These are phyloP conservation scores for Carex cristatella DNA, from an alignment of 176 grass and related monocot genomes.

Conservation along the genomic window DNA sequence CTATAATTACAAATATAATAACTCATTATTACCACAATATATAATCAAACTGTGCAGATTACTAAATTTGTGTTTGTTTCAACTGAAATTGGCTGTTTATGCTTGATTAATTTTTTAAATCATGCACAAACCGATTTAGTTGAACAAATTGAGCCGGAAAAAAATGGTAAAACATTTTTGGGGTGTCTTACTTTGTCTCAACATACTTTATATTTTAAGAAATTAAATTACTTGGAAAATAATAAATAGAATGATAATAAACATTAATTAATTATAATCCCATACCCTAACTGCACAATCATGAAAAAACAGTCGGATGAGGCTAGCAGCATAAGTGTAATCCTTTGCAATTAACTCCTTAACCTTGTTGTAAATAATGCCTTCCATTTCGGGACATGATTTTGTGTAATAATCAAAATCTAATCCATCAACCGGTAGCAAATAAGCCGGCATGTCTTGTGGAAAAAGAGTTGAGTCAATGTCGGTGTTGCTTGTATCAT, in stretches of 20 bases:
- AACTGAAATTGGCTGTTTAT: neutral
- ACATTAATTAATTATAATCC: neutral
- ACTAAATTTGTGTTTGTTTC: neutral
- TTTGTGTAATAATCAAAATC: conserved; percentile 45
- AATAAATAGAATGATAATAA: no score
- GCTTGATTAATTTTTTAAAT: neutral
- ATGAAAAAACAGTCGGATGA: conserved; percentile 41
- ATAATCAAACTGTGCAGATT: neutral
- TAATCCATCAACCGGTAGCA: conserved; percentile 23
- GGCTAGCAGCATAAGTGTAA: conserved; percentile 32
- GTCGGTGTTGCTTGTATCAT: neutral
- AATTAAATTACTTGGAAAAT: no score
- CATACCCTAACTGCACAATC: conserved; percentile 47
- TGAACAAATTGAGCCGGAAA: neutral
- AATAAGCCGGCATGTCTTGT: conserved; percentile 8
- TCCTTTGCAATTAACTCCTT: conserved; percentile 45
- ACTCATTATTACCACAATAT: neutral
- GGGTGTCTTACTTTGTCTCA: neutral
- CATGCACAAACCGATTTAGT: neutral
- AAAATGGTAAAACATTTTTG: neutral
- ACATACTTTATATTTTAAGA: neutral
- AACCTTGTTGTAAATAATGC: conserved; percentile 34
- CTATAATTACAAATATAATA: conserved; percentile 22
- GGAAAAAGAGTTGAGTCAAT: neutral
- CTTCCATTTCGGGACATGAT: conserved; percentile 32